Percentiles rank a stretch among this genome's conserved stretches.
phyloP scores from a whole-genome alignment of 352 stramenopile species.

The Pythium rhizo-oryzae region DNA sequence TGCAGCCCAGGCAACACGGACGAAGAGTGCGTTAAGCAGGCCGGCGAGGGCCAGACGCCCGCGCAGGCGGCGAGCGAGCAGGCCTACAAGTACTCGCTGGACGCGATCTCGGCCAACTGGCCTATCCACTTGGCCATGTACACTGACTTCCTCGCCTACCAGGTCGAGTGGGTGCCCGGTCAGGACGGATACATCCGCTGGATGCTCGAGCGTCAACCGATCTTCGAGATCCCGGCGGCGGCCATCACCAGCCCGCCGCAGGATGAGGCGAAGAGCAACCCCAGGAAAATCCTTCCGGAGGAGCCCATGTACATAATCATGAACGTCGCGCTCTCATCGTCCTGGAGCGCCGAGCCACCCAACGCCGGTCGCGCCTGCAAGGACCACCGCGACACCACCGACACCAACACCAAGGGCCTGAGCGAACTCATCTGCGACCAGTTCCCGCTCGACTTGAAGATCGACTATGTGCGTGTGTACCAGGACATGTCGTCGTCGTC shows the following conservation, averaged over 20 bases:
- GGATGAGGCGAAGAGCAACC: constrained; percentile 45
- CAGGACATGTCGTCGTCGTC: constrained; percentile 46
- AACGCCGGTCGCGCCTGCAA: constrained; percentile 42
- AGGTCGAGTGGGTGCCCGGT: constrained; percentile 63
- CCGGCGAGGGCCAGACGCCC: constrained; percentile 24
- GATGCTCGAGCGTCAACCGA: constrained; percentile 47
- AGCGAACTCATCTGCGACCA: constrained; percentile 43
- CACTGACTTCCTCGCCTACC: constrained; percentile 51
- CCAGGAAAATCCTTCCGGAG: constrained; percentile 56
- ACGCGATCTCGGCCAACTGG: constrained; percentile 69
- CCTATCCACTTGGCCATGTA: constrained; percentile 58
- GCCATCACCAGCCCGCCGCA: constrained; percentile 48
- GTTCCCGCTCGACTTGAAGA: constrained; percentile 65
- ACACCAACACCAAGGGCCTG: constrained; percentile 14
- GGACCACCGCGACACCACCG: constrained; percentile 32
- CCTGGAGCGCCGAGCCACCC: constrained; percentile 48
- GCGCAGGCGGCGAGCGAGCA: constrained; percentile 15
- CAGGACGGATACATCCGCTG: constrained; percentile 59
- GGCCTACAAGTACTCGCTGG: constrained; percentile 54
- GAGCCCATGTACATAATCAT: constrained; percentile 73
- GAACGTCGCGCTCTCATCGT: constrained; percentile 57
- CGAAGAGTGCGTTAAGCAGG: constrained; percentile 27
- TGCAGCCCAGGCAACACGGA: constrained; percentile 8
- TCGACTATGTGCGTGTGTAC: constrained; percentile 81
- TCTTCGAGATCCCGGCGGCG: constrained; percentile 63